Evolutionary conservation across 441 rosid species (phyloP).

Genomic region (Theobroma grandiflorum): DNA sequence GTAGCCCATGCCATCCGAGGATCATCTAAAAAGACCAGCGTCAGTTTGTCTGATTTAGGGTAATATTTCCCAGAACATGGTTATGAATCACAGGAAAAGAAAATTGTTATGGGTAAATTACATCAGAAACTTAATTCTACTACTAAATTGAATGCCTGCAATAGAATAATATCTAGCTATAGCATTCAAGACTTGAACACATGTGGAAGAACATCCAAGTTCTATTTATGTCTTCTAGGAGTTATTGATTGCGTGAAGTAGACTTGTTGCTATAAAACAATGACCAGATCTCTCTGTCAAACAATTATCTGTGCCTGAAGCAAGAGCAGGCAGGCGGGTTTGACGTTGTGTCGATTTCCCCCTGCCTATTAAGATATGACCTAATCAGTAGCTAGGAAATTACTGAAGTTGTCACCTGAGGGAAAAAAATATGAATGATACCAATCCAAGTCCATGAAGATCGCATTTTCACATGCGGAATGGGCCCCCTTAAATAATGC

Average conservation of each 20-base stretch:
- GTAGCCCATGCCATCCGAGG: constrained; percentile 4
- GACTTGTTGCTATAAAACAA: not conserved
- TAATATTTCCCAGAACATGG: not conserved
- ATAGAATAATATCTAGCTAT: not conserved
- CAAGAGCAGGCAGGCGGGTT: not conserved
- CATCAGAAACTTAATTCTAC: not conserved
- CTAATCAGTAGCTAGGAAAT: not conserved
- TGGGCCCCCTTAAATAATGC: not conserved
- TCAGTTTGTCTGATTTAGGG: constrained; percentile 9
- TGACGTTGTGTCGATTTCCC: not conserved
- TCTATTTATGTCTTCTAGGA: not conserved
- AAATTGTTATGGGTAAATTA: not conserved
- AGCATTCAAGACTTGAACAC: not conserved
- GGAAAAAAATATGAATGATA: not conserved
- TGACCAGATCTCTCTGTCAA: not conserved
- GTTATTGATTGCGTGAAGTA: not conserved
- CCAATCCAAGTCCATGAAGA: not conserved
- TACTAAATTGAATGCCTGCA: not conserved
- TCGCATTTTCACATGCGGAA: constrained; percentile 16
- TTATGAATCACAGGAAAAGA: not conserved
- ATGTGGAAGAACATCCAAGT: not conserved
- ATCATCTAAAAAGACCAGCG: not conserved
- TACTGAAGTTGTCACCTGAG: constrained; percentile 2
- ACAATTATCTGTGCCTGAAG: not conserved
- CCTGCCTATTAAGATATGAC: not conserved